A percentile compares a stretch with the other conserved stretches of the same genome.
Evolutionary conservation across 140 eudicot species (phyloP).

Genomic region (Stevia rebaudiana): DNA sequence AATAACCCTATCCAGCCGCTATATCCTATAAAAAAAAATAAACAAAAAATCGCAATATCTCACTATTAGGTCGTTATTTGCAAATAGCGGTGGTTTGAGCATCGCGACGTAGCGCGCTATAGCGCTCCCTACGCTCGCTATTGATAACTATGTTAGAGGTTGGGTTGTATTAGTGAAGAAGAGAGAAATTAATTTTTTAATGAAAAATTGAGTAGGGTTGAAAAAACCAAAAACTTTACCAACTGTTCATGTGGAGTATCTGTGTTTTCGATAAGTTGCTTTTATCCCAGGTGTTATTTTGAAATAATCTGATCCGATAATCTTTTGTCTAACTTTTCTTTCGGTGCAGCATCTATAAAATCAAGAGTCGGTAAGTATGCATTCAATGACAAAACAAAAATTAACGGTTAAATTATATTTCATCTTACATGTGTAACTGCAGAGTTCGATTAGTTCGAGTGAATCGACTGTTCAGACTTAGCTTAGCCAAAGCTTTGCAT

Average conservation of each 20-base stretch:
- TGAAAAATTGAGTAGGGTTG: too few relatives aligned
- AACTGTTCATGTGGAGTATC: constrained; percentile 36
- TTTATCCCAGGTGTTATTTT: constrained; percentile 69
- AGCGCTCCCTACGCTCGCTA: too few relatives aligned
- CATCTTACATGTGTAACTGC: constrained; percentile 54
- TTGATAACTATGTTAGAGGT: too few relatives aligned
- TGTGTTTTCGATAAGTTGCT: constrained; percentile 50
- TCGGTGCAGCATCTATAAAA: constrained; percentile 60
- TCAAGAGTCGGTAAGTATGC: background rate
- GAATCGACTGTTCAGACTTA: constrained; percentile 45
- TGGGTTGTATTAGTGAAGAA: too few relatives aligned
- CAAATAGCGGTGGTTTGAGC: too few relatives aligned
- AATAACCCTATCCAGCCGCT: too few relatives aligned
- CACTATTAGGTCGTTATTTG: too few relatives aligned
- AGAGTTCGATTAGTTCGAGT: constrained; percentile 27
- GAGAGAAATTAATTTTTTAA: too few relatives aligned
- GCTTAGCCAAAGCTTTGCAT: constrained; percentile 69
- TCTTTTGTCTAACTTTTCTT: constrained; percentile 71
- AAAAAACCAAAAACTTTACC: constrained; percentile 33
- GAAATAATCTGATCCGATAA: constrained; percentile 59
- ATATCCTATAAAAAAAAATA: too few relatives aligned
- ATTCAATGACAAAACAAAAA: background rate
- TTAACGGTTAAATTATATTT: background rate
- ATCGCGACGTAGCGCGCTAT: too few relatives aligned
- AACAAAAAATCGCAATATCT: too few relatives aligned